These are phyloP conservation scores for Saccharomyces hybrid DNA, from an alignment of 1,139 yeast genomes.

Conservation along the genomic window DNA sequence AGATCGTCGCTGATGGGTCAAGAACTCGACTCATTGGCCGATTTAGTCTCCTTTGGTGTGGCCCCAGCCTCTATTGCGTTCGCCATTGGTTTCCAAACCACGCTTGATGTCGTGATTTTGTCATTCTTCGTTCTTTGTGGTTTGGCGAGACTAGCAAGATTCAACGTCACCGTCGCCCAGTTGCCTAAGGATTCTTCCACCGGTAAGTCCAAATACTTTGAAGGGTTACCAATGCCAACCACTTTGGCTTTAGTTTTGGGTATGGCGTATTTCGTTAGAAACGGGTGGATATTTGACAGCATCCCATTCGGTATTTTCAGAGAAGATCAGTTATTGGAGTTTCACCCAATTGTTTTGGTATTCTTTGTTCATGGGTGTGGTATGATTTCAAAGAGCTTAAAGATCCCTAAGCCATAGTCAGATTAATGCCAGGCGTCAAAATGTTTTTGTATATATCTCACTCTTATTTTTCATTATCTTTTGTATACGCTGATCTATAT, in stretches of 20 bases:
- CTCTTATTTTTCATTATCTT: background rate
- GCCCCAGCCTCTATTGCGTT: constrained; percentile 92
- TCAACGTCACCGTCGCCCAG: constrained; percentile 86
- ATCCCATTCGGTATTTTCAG: constrained; percentile 63
- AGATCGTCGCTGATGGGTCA: constrained; percentile 94
- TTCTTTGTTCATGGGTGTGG: constrained; percentile 81
- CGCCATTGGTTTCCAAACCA: constrained; percentile 80
- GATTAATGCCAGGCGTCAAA: background rate
- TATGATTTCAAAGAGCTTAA: constrained; percentile 83
- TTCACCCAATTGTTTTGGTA: constrained; percentile 61
- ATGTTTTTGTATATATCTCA: background rate
- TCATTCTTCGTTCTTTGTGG: constrained; percentile 91
- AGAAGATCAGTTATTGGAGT: constrained; percentile 51
- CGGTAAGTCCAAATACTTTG: constrained; percentile 80
- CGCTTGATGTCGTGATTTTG: constrained; percentile 68
- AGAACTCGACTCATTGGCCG: constrained; percentile 94
- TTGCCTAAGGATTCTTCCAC: constrained; percentile 71
- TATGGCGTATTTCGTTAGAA: constrained; percentile 60
- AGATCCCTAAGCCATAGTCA: constrained; percentile 74
- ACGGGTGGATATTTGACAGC: constrained; percentile 36
- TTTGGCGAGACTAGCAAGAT: constrained; percentile 85
- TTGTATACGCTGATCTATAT: background rate
- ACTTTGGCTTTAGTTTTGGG: constrained; percentile 64
- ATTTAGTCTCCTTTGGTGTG: constrained; percentile 84
- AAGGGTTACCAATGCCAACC: constrained; percentile 94